Percentiles rank a stretch among this genome's conserved stretches.
Evolutionary conservation across 805 yeast species (phyloP).

Genomic region (Metschnikowia lachancei): DNA sequence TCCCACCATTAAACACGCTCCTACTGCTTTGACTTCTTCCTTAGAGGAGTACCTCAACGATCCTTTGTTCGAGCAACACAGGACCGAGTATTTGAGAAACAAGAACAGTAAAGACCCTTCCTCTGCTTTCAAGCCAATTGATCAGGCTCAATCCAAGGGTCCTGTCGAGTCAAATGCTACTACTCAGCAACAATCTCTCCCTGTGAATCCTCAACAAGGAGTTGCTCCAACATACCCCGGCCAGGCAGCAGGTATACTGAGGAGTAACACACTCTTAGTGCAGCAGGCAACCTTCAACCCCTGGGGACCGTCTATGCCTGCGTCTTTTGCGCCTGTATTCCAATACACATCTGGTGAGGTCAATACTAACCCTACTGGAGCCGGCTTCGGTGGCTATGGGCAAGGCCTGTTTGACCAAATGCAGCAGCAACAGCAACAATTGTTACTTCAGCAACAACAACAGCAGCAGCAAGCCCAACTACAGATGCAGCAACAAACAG

Average conservation of each 20-base stretch:
- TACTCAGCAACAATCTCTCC: slow-evolving; percentile 6
- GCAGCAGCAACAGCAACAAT: slow-evolving; percentile 16
- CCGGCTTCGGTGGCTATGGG: slow-evolving; percentile 58
- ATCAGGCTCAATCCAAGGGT: neutral
- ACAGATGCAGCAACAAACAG: slow-evolving; percentile 9
- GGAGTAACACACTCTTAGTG: slow-evolving; percentile 26
- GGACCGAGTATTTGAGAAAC: slow-evolving; percentile 74
- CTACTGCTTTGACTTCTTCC: slow-evolving; percentile 83
- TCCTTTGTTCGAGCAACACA: slow-evolving; percentile 75
- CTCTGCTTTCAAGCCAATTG: neutral
- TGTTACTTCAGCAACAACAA: slow-evolving; percentile 13
- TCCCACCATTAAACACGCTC: slow-evolving; percentile 96
- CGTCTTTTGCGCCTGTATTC: slow-evolving; percentile 6
- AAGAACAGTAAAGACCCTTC: slow-evolving; percentile 40
- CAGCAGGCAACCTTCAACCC: slow-evolving; percentile 42
- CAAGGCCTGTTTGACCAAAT: slow-evolving; percentile 18
- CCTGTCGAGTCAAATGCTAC: neutral
- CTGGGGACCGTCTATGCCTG: slow-evolving; percentile 29
- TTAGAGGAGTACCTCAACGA: slow-evolving; percentile 87
- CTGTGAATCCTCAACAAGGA: neutral
- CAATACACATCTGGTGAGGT: slow-evolving; percentile 11
- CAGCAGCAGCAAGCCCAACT: slow-evolving; percentile 5
- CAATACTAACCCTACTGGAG: slow-evolving; percentile 45
- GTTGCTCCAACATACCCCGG: neutral
- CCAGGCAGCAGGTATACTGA: neutral